These are phyloP conservation scores for Mallotus nudiflorus DNA, from an alignment of 345 rosid species.

Conservation along the genomic window DNA sequence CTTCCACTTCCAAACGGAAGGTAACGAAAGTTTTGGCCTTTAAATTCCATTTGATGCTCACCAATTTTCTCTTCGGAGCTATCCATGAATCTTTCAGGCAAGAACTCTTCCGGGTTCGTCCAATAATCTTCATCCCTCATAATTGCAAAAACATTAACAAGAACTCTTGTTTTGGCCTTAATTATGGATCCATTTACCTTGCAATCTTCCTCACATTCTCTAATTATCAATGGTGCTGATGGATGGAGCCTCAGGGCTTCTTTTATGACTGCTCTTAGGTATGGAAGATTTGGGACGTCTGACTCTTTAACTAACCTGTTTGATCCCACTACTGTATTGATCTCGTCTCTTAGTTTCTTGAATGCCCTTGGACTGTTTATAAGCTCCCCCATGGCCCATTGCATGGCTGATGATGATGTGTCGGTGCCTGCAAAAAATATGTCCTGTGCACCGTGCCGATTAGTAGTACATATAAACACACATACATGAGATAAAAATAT, in stretches of 20 bases:
- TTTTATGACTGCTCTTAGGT: slow-evolving; percentile 41
- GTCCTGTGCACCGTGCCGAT: slow-evolving; percentile 33
- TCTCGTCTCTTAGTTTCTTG: slow-evolving; percentile 42
- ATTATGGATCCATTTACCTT: slow-evolving; percentile 32
- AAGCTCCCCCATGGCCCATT: slow-evolving; percentile 59
- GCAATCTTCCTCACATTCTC: slow-evolving; percentile 52
- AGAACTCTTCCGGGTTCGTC: slow-evolving; percentile 40
- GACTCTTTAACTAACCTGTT: slow-evolving; percentile 42
- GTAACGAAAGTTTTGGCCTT: slow-evolving; percentile 59
- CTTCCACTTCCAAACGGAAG: slow-evolving; percentile 66
- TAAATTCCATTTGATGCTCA: slow-evolving; percentile 55
- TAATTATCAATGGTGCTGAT: slow-evolving; percentile 49
- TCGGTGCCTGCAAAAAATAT: slow-evolving; percentile 49
- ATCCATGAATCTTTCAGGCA: slow-evolving; percentile 38
- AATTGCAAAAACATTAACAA: slow-evolving; percentile 44
- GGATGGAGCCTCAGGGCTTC: slow-evolving; percentile 54
- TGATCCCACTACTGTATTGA: slow-evolving; percentile 31
- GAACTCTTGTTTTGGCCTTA: slow-evolving; percentile 41
- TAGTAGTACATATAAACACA: too few species aligned
- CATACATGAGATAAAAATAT: too few species aligned
- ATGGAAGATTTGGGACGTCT: slow-evolving; percentile 44
- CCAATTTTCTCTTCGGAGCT: slow-evolving; percentile 32
- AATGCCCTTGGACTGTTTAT: slow-evolving; percentile 38
- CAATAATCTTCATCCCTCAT: slow-evolving; percentile 50
- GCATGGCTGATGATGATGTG: slow-evolving; percentile 47